phyloP scores from a whole-genome alignment of 805 yeast genomes.

The Ogataea neopini region DNA sequence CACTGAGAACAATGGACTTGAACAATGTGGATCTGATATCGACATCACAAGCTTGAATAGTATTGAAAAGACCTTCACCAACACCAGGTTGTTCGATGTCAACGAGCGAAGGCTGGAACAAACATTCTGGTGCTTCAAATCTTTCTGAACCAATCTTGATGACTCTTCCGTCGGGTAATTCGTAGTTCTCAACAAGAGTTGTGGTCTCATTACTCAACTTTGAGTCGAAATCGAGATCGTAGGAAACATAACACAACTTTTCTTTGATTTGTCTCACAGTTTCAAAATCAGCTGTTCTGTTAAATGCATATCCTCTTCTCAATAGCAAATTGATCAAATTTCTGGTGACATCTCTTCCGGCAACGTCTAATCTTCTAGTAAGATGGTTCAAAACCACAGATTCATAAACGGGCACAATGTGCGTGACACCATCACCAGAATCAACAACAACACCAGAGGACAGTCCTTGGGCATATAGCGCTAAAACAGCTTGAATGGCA shows the following conservation, averaged over 20 bases:
- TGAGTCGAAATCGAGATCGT: constrained; percentile 87
- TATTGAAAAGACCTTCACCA: constrained; percentile 88
- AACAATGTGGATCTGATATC: constrained; percentile 87
- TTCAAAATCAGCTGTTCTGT: constrained; percentile 98
- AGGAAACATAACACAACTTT: constrained; percentile 91
- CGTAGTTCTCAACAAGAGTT: constrained; percentile 84
- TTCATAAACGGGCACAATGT: constrained; percentile 97
- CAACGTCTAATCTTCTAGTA: constrained; percentile 91
- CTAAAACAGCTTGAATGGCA: constrained; percentile 97
- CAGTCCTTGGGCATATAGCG: constrained; percentile 94
- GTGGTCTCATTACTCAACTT: constrained; percentile 94
- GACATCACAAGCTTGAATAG: constrained; percentile 92
- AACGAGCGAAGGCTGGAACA: constrained; percentile 93
- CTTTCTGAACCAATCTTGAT: constrained; percentile 94
- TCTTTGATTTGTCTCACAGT: constrained; percentile 98
- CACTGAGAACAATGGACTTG: constrained; percentile 91
- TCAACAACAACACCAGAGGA: constrained; percentile 98
- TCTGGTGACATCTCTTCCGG: constrained; percentile 98
- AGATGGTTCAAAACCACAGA: constrained; percentile 94
- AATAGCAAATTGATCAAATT: constrained; percentile 86
- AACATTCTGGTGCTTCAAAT: constrained; percentile 95
- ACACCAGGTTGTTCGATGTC: constrained; percentile 97
- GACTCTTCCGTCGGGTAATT: constrained; percentile 94
- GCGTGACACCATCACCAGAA: constrained; percentile 98
- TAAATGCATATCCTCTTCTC: constrained; percentile 96